These are phyloP conservation scores for Rhizomucor pusillus DNA, from an alignment of 371 early-diverging fungal genomes.

Conservation along the genomic window DNA sequence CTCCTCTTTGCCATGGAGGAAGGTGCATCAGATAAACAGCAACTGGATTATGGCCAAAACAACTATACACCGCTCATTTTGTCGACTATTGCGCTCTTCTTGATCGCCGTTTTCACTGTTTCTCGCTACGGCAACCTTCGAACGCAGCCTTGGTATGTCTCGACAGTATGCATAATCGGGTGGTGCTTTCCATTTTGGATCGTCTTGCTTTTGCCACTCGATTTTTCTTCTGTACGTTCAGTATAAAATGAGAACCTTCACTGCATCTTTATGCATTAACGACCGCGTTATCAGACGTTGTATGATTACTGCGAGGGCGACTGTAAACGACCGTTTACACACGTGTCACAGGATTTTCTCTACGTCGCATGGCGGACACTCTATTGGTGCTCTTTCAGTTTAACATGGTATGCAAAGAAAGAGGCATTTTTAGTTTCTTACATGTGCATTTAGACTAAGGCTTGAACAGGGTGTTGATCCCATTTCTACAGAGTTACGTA, in stretches of 20 bases:
- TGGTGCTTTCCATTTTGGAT: conserved; percentile 93
- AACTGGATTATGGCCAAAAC: background rate
- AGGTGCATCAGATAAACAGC: no score
- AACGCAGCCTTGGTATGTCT: conserved; percentile 70
- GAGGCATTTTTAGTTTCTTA: background rate
- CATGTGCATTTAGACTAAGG: conserved; percentile 1
- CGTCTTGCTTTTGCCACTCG: conserved; percentile 85
- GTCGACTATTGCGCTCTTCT: conserved; percentile 43
- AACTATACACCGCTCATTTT: conserved; percentile 53
- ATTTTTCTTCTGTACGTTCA: conserved; percentile 80
- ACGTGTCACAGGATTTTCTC: conserved; percentile 67
- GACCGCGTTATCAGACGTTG: conserved; percentile 47
- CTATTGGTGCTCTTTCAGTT: conserved; percentile 90
- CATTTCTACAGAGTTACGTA: conserved; percentile 82
- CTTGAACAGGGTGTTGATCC: conserved; percentile 71
- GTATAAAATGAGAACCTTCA: background rate
- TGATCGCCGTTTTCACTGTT: conserved; percentile 59
- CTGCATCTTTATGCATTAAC: background rate
- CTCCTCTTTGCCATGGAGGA: no score
- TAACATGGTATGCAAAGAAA: conserved; percentile 71
- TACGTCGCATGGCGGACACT: conserved; percentile 80
- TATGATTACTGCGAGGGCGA: conserved; percentile 61
- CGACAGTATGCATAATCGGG: conserved; percentile 58
- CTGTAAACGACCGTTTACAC: conserved; percentile 77
- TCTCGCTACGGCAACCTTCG: conserved; percentile 73